Conservation (phyloP, 2,329 filamentous ascomycete species). For the Fusarium gaditjirri region DNA sequence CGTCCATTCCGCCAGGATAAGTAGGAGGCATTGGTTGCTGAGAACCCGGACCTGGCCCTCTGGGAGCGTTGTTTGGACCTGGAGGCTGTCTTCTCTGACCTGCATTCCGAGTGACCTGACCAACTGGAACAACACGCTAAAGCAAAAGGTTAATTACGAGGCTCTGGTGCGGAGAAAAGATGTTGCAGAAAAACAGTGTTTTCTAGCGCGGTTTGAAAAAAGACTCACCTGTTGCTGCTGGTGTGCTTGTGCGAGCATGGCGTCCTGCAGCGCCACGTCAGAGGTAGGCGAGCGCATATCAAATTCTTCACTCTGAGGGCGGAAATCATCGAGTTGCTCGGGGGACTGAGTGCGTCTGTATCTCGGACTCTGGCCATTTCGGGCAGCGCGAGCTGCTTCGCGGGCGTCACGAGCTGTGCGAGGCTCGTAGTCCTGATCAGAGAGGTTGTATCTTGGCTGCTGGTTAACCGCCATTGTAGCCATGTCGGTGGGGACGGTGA, state of each 20-base stretch:
- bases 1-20: slow-evolving; percentile 37
- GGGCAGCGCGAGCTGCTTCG: slow-evolving; percentile 38
- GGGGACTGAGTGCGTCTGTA: slow-evolving; percentile 43
- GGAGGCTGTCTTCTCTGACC: slow-evolving; percentile 37
- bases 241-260: slow-evolving; percentile 45
- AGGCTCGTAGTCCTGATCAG: slow-evolving; percentile 35
- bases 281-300: slow-evolving; percentile 43
- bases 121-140: slow-evolving; percentile 44
- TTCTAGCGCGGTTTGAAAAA: neutral
- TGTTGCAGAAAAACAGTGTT: neutral
- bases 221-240: slow-evolving; percentile 41
- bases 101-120: slow-evolving; percentile 35
- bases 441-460: slow-evolving; percentile 32
- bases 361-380: slow-evolving; percentile 39
- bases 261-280: slow-evolving; percentile 45
- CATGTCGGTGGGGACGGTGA: slow-evolving; percentile 14
- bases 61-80: neutral
- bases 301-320: slow-evolving; percentile 36
- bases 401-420: slow-evolving; percentile 43
- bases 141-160: slow-evolving; percentile 14
- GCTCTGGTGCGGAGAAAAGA: slow-evolving; percentile 19
- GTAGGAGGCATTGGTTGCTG: slow-evolving; percentile 34
- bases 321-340: slow-evolving; percentile 40
- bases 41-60: neutral
- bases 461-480: slow-evolving; percentile 34